Percentiles rank a stretch among this genome's conserved stretches.
phyloP scores from a whole-genome alignment of 2,329 filamentous ascomycete genomes.

The Xylaria sp. region DNA sequence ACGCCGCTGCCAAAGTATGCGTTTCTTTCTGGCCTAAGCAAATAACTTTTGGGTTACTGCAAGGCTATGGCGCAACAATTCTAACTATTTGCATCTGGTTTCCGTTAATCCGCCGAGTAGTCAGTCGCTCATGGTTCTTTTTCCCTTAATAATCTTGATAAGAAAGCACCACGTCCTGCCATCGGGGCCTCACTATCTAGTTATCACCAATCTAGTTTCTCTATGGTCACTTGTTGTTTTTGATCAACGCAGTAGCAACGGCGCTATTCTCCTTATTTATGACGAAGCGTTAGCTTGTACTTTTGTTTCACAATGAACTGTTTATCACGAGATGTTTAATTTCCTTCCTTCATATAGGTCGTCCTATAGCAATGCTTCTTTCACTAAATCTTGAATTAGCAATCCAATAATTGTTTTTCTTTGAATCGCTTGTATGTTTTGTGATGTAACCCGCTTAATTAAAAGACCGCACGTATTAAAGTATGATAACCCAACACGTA shows the following conservation, averaged over 20 bases:
- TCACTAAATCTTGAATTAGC: not conserved
- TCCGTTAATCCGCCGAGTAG: not conserved
- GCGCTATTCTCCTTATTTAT: no score
- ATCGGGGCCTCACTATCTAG: no score
- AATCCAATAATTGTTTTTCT: not conserved
- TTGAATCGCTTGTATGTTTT: not conserved
- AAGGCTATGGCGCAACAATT: not conserved
- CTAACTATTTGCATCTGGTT: not conserved
- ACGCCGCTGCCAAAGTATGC: no score
- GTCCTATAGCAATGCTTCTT: not conserved
- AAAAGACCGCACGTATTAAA: no score
- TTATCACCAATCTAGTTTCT: no score
- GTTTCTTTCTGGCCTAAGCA: not conserved
- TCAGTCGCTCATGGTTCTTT: not conserved
- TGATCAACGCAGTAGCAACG: no score
- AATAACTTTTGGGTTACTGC: no score
- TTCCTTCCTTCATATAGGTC: not conserved
- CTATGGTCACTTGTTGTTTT: no score
- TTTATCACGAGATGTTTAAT: not conserved
- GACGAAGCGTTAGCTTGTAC: not conserved
- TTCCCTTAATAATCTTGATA: not conserved
- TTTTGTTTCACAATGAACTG: not conserved
- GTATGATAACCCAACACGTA: no score
- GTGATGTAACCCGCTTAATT: no score
- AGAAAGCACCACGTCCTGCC: not conserved